Base-by-base conservation (phyloP, 805 yeast genomes). In the Candida ulmi region DNA sequence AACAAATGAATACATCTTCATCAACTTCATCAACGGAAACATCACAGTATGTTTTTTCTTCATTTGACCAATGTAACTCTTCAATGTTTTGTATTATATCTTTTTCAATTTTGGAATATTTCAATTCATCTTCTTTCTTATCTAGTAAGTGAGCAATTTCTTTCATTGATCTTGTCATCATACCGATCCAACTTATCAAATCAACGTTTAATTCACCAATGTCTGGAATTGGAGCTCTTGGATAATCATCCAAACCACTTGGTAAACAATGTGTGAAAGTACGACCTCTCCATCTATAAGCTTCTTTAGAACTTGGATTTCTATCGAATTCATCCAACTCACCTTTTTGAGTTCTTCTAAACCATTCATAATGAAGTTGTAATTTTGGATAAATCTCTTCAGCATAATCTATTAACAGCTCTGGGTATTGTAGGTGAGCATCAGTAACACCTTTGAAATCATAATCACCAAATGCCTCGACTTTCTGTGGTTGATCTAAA, bases 161-260 rank as follows among this genome's bases (percentile, higher is more conserved):
- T 48, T 74, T 75, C 80, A 93, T 80, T 0, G 95, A 77, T 47
- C 80, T 72, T 0, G 96, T 76, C 95, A 91, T 88, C 6, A 85
- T 81, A 13, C 96, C 98, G 43, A 93, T 77, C 99, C 99, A 93
- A 5, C 95, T 72, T 35, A 91, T 63, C 41, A 91, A 68, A 56
- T 93, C 99, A 25, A 93, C 93, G 52, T 93, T 84, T 36, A 93
- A 68, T 62, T 93, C 99, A 1, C 95, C 95, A 30, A 80, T 71
- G 59, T 88, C 96, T 2, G 95, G 91, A 7, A 74, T 76, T 21
- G 68, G 65, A 1, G 88, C 82, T 45, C 99, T 75, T 27, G 99
- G 99, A 55, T 90, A 93, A 57, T 93, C 99, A 61, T 93, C 99
- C 28, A 93, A 60, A 0, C 99, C 99, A 60, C 95, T 83, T 8